Percentiles rank a stretch among this genome's conserved stretches.
Conservation (phyloP, 202 grass and related monocot species). For the Cymbopogon flexuosus region DNA sequence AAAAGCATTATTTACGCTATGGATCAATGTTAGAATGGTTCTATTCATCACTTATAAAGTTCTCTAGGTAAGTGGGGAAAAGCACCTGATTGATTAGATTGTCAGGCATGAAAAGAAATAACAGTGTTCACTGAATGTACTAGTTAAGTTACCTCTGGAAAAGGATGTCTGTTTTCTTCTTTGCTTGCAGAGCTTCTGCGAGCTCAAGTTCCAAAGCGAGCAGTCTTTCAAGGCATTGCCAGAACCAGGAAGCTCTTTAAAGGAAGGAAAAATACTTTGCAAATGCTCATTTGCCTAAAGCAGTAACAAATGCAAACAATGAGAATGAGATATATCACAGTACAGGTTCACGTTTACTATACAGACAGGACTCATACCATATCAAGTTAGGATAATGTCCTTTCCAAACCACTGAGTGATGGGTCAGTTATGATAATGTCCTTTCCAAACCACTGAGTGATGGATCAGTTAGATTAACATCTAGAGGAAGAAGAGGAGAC, state of each 20-base stretch:
- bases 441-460: conserved; percentile 73
- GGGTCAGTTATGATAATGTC: conserved; percentile 81
- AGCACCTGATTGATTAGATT: background rate
- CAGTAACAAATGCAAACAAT: conserved; percentile 19
- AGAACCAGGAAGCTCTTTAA: conserved; percentile 80
- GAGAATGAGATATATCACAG: background rate
- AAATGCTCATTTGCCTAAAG: conserved; percentile 90
- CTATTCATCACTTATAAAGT: background rate
- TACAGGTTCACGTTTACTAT: background rate
- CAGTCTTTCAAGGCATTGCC: conserved; percentile 89
- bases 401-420: too few species aligned
- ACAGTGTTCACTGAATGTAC: background rate
- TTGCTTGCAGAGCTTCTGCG: conserved; percentile 73
- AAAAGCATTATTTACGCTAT: background rate
- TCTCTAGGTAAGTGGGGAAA: background rate
- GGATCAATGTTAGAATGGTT: background rate
- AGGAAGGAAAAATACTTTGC: conserved; percentile 66
- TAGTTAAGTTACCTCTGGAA: conserved; percentile 82
- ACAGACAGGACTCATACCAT: conserved; percentile 47
- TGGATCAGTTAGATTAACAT: conserved; percentile 54
- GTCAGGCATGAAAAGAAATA: conserved; percentile 19
- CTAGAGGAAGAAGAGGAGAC: conserved; percentile 63
- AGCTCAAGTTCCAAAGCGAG: conserved; percentile 89
- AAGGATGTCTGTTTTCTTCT: conserved; percentile 60
- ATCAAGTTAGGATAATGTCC: too few species aligned